Evolutionary conservation across 2,329 filamentous ascomycete species (phyloP).

Genomic region (Aspergillus ruber): DNA sequence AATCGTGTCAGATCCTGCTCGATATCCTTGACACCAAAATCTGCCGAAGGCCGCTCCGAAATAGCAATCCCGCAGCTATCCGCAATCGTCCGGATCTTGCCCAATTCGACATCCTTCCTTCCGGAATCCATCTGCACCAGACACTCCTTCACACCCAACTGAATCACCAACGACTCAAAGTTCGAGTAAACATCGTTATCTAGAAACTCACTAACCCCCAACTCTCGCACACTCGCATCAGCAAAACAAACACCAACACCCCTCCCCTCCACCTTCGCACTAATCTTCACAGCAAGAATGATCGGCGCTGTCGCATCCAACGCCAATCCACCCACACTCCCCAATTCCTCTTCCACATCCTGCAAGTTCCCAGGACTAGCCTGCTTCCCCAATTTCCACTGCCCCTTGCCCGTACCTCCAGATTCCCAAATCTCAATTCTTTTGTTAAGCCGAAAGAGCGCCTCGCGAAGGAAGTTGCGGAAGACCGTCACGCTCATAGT

Average conservation of each 20-base stretch:
- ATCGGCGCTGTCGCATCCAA: constrained; percentile 79
- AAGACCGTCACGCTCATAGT: constrained; percentile 95
- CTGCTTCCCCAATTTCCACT: constrained; percentile 87
- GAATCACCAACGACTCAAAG: constrained; percentile 92
- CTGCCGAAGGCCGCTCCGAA: constrained; percentile 66
- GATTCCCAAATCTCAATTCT: constrained; percentile 86
- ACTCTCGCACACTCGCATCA: constrained; percentile 89
- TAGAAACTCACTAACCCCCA: constrained; percentile 96
- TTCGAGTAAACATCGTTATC: constrained; percentile 99
- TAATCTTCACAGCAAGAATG: constrained; percentile 89
- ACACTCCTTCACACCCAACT: constrained; percentile 91
- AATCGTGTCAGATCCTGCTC: constrained; percentile 88
- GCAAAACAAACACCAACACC: constrained; percentile 94
- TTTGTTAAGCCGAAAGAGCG: constrained; percentile 84
- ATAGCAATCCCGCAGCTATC: constrained; percentile 89
- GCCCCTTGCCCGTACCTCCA: constrained; percentile 63
- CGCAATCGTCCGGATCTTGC: constrained; percentile 81
- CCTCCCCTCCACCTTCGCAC: constrained; percentile 80
- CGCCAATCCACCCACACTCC: constrained; percentile 50
- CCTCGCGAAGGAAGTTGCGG: constrained; percentile 89
- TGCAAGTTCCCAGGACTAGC: constrained; percentile 94
- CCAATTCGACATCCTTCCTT: constrained; percentile 80
- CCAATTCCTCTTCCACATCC: constrained; percentile 92
- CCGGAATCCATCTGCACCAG: constrained; percentile 71
- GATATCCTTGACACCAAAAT: constrained; percentile 86